phyloP scores from a whole-genome alignment of 129 eudicot genomes.

The Lonicera japonica region DNA sequence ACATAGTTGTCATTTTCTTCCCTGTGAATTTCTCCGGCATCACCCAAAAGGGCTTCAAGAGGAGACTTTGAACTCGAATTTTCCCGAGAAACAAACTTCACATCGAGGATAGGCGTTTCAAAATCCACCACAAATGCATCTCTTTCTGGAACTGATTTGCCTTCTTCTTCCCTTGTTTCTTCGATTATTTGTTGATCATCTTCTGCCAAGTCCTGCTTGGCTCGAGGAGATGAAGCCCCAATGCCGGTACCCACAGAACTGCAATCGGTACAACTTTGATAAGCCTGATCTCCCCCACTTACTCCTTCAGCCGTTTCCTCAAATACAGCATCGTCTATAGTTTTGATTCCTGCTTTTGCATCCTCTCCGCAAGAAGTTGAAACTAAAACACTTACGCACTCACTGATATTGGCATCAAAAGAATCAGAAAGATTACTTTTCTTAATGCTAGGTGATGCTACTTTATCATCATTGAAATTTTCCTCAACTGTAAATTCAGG shows the following conservation, averaged over 20 bases:
- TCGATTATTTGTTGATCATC: background rate
- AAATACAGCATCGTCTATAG: background rate
- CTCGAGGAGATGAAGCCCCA: conserved; percentile 11
- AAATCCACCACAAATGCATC: conserved; percentile 1
- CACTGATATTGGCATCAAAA: conserved; percentile 1
- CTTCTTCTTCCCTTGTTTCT: conserved; percentile 4
- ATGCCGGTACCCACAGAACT: background rate
- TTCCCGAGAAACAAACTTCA: conserved; percentile 4
- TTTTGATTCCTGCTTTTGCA: too few species aligned
- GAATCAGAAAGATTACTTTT: conserved; percentile 7
- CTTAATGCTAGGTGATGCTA: background rate
- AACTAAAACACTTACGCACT: background rate
- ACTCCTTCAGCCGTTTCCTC: conserved; percentile 17
- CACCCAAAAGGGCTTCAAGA: conserved; percentile 10
- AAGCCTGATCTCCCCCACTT: background rate
- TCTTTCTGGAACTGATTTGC: conserved; percentile 1
- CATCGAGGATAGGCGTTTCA: conserved; percentile 11
- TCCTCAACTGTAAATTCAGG: conserved; percentile 17
- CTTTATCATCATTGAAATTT: conserved; percentile 11
- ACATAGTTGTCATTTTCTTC: background rate
- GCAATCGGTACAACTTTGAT: conserved; percentile 15
- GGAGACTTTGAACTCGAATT: background rate
- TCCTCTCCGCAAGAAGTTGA: conserved; percentile 14
- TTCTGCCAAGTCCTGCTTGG: background rate
- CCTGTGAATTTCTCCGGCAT: background rate